Percentiles rank a stretch among this genome's conserved stretches.
phyloP scores from a whole-genome alignment of 148 eudicot species.

The Amaranthus cruentus region DNA sequence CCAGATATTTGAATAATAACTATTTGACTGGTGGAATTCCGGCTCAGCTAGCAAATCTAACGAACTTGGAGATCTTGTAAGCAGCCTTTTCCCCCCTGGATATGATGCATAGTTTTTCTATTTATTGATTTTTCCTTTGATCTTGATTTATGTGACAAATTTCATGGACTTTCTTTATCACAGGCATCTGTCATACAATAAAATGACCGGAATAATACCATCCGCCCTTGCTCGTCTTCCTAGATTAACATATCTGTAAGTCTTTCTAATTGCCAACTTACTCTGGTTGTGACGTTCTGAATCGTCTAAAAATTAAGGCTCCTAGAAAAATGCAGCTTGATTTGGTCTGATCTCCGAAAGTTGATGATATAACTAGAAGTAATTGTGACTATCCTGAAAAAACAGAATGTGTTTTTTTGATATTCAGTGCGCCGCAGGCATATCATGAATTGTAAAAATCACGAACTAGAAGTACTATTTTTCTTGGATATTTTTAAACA shows the following conservation, averaged over 20 bases:
- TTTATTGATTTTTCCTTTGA: not conserved
- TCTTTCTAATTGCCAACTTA: conserved; percentile 8
- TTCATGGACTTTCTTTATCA: conserved; percentile 14
- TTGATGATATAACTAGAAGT: not conserved
- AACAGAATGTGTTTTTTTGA: not conserved
- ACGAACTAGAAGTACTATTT: too few relatives aligned
- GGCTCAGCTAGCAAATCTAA: conserved; percentile 80
- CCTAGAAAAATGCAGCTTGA: not conserved
- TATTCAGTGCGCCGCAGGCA: not conserved
- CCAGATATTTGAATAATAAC: conserved; percentile 82
- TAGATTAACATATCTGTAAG: conserved; percentile 90
- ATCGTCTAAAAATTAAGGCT: not conserved
- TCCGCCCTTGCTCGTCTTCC: conserved; percentile 75
- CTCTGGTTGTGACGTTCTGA: not conserved
- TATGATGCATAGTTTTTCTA: not conserved
- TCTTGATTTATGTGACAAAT: not conserved
- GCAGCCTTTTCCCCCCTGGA: conserved; percentile 20
- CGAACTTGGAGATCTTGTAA: conserved; percentile 93
- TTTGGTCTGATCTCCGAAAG: not conserved
- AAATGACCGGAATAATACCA: conserved; percentile 93
- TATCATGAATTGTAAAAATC: too few relatives aligned
- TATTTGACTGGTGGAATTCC: conserved; percentile 94
- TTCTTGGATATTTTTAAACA: too few relatives aligned
- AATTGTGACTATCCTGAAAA: not conserved
- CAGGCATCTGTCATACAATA: conserved; percentile 86